These are phyloP conservation scores for Luzula sylvatica DNA, from an alignment of 176 grass and related monocot genomes.

Conservation along the genomic window DNA sequence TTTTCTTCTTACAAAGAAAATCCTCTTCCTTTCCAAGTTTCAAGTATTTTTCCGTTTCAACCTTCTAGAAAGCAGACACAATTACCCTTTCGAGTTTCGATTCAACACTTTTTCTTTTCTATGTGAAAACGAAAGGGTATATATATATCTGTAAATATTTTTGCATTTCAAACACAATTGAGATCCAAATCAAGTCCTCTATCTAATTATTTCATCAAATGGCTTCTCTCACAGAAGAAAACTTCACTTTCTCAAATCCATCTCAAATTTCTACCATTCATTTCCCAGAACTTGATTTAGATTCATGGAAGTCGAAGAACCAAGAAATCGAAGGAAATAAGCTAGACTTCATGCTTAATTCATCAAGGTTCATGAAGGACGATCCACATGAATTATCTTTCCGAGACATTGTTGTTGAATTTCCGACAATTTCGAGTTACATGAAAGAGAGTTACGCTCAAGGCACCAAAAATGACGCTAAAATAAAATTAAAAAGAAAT, in stretches of 20 bases:
- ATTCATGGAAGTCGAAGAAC: slow-evolving; percentile 23
- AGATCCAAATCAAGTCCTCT: neutral
- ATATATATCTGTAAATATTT: neutral
- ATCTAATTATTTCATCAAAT: slow-evolving; percentile 3
- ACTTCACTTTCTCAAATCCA: slow-evolving; percentile 24
- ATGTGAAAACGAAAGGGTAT: no score
- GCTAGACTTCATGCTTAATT: neutral
- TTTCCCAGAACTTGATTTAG: slow-evolving; percentile 2
- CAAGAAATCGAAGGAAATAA: neutral
- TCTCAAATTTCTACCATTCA: neutral
- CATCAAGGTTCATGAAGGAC: slow-evolving; percentile 7
- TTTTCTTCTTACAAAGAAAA: no score
- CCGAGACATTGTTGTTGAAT: slow-evolving; percentile 18
- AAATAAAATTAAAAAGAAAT: slow-evolving; percentile 2
- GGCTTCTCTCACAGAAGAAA: slow-evolving; percentile 1
- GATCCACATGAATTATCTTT: slow-evolving; percentile 30
- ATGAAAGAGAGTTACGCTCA: neutral
- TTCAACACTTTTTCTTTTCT: neutral
- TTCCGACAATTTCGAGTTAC: slow-evolving; percentile 13
- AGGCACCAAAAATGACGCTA: neutral
- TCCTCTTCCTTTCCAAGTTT: no score
- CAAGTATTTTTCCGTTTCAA: no score
- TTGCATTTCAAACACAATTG: neutral
- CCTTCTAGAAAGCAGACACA: no score
- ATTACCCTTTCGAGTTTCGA: no score